A percentile compares a stretch with the other conserved stretches of the same genome.
Conservation (phyloP, 1,284 basidiomycete genomes). For the Sparassis latifolia region DNA sequence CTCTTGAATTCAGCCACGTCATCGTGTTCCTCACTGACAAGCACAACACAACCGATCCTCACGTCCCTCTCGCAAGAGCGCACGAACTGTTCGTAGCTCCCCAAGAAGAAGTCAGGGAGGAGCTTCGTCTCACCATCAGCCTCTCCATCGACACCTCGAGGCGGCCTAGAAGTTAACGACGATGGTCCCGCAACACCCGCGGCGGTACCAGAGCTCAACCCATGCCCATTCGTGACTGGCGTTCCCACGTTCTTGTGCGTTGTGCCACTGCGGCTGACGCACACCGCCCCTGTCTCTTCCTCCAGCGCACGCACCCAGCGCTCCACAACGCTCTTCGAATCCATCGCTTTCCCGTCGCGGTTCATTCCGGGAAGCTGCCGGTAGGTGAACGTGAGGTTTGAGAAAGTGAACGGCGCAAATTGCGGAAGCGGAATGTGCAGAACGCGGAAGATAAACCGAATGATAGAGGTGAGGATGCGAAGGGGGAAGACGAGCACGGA, state of each 20-base stretch:
- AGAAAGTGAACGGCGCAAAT: constrained; percentile 21
- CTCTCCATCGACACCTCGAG: constrained; percentile 12
- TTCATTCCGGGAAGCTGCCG: constrained; percentile 26
- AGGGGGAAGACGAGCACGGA: constrained; percentile 28
- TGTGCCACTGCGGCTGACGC: constrained; percentile 34
- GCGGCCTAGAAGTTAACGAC: constrained; percentile 23
- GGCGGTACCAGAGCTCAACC: constrained; percentile 28
- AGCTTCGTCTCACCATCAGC: constrained; percentile 34
- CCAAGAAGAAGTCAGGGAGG: constrained; percentile 76
- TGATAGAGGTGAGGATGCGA: constrained; percentile 22
- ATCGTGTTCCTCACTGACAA: constrained; percentile 91
- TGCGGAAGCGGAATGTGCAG: constrained; percentile 29
- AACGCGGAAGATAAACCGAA: constrained; percentile 28
- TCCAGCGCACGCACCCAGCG: constrained; percentile 73
- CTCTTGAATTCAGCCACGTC: constrained; percentile 84
- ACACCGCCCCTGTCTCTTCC: constrained; percentile 72
- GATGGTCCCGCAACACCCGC: constrained; percentile 33
- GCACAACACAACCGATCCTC: constrained; percentile 72
- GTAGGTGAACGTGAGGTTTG: constrained; percentile 40
- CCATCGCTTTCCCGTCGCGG: constrained; percentile 30
- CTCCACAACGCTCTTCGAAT: constrained; percentile 45
- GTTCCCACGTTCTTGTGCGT: constrained; percentile 18
- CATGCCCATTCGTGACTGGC: constrained; percentile 9
- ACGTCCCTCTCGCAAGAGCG: constrained; percentile 62
- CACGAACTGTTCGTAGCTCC: constrained; percentile 81